Evolutionary conservation across 768 basidiomycete species (phyloP), one percentile per base, ranked within the genome.

Genomic region (Russula emetica): DNA sequence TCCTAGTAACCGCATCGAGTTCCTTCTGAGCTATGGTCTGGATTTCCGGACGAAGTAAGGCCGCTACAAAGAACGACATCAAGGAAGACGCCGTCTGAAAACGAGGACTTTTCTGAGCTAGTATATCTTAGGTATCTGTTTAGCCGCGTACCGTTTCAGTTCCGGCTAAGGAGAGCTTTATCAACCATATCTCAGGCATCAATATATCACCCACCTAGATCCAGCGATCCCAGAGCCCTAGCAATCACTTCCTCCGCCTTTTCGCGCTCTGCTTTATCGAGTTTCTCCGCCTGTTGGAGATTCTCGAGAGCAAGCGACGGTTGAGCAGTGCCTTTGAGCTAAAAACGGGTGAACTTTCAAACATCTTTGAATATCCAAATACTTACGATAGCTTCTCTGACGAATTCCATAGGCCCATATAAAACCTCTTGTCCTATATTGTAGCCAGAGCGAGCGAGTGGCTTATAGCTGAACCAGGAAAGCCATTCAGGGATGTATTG

Each of bases 11-110:
- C 1, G 42, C 40, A 53, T 74, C 74, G 8, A 76, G 62, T 47
- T 76, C 74, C 5, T 51, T 62, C 54, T 74, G 74, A 4, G 73
- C 74, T 26, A 51, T 68, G 5, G 47, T 53, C 49, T 71, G 69
- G 6, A 72, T 55, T 2, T 72, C 70, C 2, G 73, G 75, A 57
- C 69, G 53, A 30, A 71, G 60, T 3, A 69, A 49, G 64, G 72
- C 67, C 5, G 70, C 71, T 1, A 71, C 65, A 44, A 75, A 62
- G 60, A 74, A 69, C 4, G 47, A 47, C 56, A 26, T 32, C 7
- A 22, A 42, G 22, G 62, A 26, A 44, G 62, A 32, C 4, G 53
- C 28, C 6, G 62, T 63, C 62, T 63, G 18, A 28, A 36, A 53
- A 5, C 3, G 20, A 50, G 30, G 32, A 32, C 2, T 57, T 8